Evolutionary conservation across 1,284 basidiomycete genomes (phyloP), one percentile per base, ranked within the genome.

Genomic region (Trametes pubescens): DNA sequence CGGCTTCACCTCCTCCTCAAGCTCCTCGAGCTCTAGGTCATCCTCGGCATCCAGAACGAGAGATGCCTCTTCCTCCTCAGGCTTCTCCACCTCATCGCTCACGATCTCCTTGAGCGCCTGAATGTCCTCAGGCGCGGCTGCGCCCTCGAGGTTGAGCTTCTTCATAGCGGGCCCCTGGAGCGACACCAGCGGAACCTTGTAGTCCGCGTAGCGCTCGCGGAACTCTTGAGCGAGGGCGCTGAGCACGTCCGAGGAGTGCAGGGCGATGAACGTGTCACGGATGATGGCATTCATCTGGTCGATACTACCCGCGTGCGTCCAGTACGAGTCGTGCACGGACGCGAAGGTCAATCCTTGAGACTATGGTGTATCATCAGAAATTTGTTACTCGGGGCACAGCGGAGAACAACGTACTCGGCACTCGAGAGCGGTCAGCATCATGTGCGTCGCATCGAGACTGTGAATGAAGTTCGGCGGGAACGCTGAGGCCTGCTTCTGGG

Each of bases 391-490:
- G 43, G 26, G 8, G 18, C 37, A 21, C 2, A 32, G 8, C 6
- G 4, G 11, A 21, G 16, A 43, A 18, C 24, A 34, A 81, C 87
- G 66, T 76, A 93, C 91, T 71, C 85, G 81, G 75, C 94, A 98
- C 73, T 94, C 91, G 46, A 98, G 83, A n/a, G 97, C 96, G 1
- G 96, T 99, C 69, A 99, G 80, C 85, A 99, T 92, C 96, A 99
- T 99, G 79, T 99, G 98, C 0, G 97, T 98, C 4, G 98, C 98
- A 76, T 99, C 98, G 54, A 99, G 84, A 72, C 93, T 95, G 78
- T 99, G 98, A 63, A 99, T 95, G 75, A 97, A 99, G 82, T 99
- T 99, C 44, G 97, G 98, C 13, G 97, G 97, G 88, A 99, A 99
- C 2, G 97, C 98, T 2, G 94, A 90, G 0, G 96, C 92, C 77